These are phyloP conservation scores for Aspergillus olivimuriae DNA, from an alignment of 495 filamentous ascomycete genomes.

Conservation along the genomic window DNA sequence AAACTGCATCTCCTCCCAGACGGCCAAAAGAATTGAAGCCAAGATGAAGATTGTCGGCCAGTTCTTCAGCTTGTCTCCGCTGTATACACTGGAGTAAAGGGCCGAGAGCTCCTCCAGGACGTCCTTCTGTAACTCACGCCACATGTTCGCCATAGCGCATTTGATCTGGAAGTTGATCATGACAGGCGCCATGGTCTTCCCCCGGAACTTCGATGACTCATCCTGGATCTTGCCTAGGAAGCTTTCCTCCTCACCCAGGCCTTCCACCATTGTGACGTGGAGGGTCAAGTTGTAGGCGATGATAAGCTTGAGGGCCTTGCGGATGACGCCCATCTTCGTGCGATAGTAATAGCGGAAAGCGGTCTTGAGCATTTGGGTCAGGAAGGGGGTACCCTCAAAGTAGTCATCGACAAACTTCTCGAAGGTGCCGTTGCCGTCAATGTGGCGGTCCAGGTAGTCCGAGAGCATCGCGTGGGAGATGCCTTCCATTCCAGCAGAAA, in stretches of 20 bases:
- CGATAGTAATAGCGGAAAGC: slow-evolving; percentile 83
- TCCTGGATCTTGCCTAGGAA: slow-evolving; percentile 76
- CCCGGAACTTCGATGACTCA: slow-evolving; percentile 69
- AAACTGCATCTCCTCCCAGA: slow-evolving; percentile 98
- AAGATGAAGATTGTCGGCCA: slow-evolving; percentile 97
- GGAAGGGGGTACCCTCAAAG: slow-evolving; percentile 87
- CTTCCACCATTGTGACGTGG: slow-evolving; percentile 87
- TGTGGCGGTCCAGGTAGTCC: slow-evolving; percentile 87
- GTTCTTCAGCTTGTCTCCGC: slow-evolving; percentile 87
- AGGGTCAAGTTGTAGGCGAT: slow-evolving; percentile 89
- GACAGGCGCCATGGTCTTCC: slow-evolving; percentile 84
- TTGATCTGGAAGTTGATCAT: slow-evolving; percentile 99
- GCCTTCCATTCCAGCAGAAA: slow-evolving; percentile 79
- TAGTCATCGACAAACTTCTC: slow-evolving; percentile 90
- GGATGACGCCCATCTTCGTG: slow-evolving; percentile 74
- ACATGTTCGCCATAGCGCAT: slow-evolving; percentile 89
- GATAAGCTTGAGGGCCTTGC: slow-evolving; percentile 85
- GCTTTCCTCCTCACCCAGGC: slow-evolving; percentile 69
- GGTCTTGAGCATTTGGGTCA: slow-evolving; percentile 91
- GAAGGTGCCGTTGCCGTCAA: slow-evolving; percentile 69
- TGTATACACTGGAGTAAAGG: slow-evolving; percentile 89
- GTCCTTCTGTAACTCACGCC: slow-evolving; percentile 92
- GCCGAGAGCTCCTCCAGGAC: slow-evolving; percentile 84
- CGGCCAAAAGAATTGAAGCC: slow-evolving; percentile 78
- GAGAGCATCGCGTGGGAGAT: slow-evolving; percentile 68